Evolutionary conservation across 1,284 basidiomycete genomes (phyloP), one percentile per base, ranked within the genome.

Genomic region (Takashimella tepidaria): DNA sequence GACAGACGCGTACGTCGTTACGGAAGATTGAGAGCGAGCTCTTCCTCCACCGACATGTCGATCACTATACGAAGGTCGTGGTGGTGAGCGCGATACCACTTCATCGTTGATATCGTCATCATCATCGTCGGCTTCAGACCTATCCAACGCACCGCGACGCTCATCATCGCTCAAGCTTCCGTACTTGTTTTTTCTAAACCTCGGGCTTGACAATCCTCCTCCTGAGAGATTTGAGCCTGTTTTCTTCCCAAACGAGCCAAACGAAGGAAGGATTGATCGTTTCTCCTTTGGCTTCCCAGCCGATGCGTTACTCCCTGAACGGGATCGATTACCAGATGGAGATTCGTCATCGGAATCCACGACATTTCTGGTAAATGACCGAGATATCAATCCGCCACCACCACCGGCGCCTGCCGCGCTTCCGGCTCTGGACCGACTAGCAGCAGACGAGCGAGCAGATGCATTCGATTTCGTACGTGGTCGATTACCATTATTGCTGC

Each of bases 121-220:
- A 4, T 72, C 68, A 24, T 73, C 72, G 22, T 74, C 74, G 4
- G 66, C 31, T 16, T 37, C 31, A 37, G 31, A 37, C 31, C 31
- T 37, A 8, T 37, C 31, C 10, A 37, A 16, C 31, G 62, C 64
- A 44, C 60, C 54, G 24, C 56, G 53, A 11, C 87, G 70, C 41
- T 81, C 73, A 50, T 84, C 70, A 55, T 66, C 63, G 23, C 49
- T 52, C 45, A 46, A 55, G 57, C 47, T 57, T 13, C 66, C 63
- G 45, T 85, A 87, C 55, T 80, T 76, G 37, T 84, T 81, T 63
- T 81, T 82, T 16, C 31, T 37, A 16, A 8, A 8, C 58, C 85
- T 82, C 69, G 62, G 60, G 16, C 53, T 31, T 54, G 67, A 61
- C 20, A 51, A 13, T 41, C 43, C 52, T 42, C 51, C 43, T 22